Conservation (phyloP, 140 eudicot species). For the Erigeron philadelphicus region DNA sequence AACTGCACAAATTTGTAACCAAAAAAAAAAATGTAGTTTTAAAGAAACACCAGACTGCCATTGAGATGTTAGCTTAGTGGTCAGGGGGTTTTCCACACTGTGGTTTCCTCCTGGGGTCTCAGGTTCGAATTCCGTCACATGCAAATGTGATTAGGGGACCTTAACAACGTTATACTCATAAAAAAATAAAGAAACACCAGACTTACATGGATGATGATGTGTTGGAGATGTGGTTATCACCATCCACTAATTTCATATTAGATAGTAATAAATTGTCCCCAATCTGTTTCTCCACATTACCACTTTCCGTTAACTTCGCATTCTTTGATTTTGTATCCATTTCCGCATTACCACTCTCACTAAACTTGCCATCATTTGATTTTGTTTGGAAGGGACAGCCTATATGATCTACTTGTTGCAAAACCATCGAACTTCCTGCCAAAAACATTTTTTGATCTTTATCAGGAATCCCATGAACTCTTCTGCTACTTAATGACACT, state of each 20-base stretch:
- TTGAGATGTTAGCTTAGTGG: too few relatives aligned
- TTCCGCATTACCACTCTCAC: constrained; percentile 21
- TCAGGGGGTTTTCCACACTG: too few relatives aligned
- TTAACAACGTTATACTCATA: too few relatives aligned
- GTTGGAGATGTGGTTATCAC: constrained; percentile 24
- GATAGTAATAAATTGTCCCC: constrained; percentile 16
- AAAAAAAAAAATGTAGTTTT: not conserved
- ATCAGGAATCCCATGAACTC: not conserved
- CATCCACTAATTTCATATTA: constrained; percentile 4
- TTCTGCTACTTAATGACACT: too few relatives aligned
- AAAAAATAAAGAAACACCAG: not conserved
- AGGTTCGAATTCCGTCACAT: too few relatives aligned
- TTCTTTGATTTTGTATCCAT: constrained; percentile 10
- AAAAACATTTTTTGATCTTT: not conserved
- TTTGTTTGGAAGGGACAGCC: constrained; percentile 14
- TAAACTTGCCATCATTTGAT: constrained; percentile 18
- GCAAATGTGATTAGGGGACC: too few relatives aligned
- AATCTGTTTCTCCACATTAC: constrained; percentile 20
- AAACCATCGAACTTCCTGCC: constrained; percentile 2
- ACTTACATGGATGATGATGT: constrained; percentile 22
- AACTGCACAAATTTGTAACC: not conserved
- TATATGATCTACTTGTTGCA: constrained; percentile 12
- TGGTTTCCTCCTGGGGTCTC: too few relatives aligned
- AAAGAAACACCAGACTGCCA: not conserved
- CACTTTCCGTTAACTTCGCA: constrained; percentile 21